Evolutionary conservation across 2,329 filamentous ascomycete genomes (phyloP).

Genomic region (Lasiodiplodia theobromae): DNA sequence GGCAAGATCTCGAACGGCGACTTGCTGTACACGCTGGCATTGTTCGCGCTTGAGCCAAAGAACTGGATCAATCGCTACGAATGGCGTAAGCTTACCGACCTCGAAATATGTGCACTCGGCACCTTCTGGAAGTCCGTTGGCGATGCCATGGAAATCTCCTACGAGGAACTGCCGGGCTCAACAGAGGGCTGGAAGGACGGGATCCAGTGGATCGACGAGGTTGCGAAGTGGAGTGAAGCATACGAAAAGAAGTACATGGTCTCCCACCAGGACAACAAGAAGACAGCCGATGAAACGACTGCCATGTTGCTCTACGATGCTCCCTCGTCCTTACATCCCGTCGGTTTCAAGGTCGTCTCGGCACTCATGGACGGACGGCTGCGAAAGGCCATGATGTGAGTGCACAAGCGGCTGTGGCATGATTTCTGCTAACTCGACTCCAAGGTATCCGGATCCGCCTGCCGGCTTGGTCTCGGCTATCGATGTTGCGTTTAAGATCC

Average conservation of each 20-base stretch:
- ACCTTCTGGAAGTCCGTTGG: conserved; percentile 76
- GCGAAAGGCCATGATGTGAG: conserved; percentile 64
- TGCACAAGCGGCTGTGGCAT: conserved; percentile 8
- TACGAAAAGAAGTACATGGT: conserved; percentile 70
- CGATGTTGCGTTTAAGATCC: conserved; percentile 57
- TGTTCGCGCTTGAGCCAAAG: conserved; percentile 72
- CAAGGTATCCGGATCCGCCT: conserved; percentile 49
- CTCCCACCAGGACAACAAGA: conserved; percentile 46
- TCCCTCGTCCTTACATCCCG: conserved; percentile 51
- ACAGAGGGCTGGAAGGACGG: conserved; percentile 56
- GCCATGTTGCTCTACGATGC: conserved; percentile 67
- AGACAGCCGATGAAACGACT: conserved; percentile 65
- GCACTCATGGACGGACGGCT: conserved; percentile 70
- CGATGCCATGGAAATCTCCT: conserved; percentile 71
- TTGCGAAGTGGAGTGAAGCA: conserved; percentile 57
- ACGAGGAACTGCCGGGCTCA: conserved; percentile 52
- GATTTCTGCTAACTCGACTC: not conserved
- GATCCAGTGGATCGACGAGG: conserved; percentile 60
- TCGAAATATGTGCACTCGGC: conserved; percentile 72
- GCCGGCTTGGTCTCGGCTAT: conserved; percentile 48
- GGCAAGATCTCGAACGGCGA: conserved; percentile 69
- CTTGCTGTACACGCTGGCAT: conserved; percentile 68
- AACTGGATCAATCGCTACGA: conserved; percentile 71
- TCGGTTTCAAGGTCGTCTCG: conserved; percentile 60
- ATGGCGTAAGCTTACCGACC: conserved; percentile 71